A percentile compares a stretch with the other conserved stretches of the same genome.
Evolutionary conservation across 495 filamentous ascomycete species (phyloP).

Genomic region (Tuber calosporum): DNA sequence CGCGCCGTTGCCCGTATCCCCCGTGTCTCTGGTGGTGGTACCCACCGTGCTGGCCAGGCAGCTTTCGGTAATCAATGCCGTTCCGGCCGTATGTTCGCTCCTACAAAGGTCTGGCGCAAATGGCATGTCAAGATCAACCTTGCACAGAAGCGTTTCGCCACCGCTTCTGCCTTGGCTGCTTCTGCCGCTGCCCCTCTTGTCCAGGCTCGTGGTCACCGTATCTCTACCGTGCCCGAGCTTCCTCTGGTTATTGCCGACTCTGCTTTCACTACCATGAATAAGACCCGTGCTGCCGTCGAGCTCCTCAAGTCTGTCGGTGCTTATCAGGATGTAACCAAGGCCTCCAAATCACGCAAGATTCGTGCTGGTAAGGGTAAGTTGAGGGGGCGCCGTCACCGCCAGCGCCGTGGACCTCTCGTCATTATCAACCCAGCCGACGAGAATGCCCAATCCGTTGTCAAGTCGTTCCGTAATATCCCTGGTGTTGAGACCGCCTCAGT

Average conservation of each 20-base stretch:
- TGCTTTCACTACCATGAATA: slow-evolving; percentile 72
- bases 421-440: slow-evolving; percentile 92
- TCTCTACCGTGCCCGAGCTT: slow-evolving; percentile 86
- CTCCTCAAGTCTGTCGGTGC: slow-evolving; percentile 87
- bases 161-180: slow-evolving; percentile 90
- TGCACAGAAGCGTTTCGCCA: slow-evolving; percentile 95
- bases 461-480: slow-evolving; percentile 94
- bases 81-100: slow-evolving; percentile 99
- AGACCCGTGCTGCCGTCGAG: slow-evolving; percentile 79
- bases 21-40: slow-evolving; percentile 99
- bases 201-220: slow-evolving; percentile 91
- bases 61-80: slow-evolving; percentile 99
- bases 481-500: slow-evolving; percentile 96
- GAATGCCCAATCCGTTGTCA: slow-evolving; percentile 72
- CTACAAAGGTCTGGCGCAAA: slow-evolving; percentile 99
- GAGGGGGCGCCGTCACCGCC: slow-evolving; percentile 84
- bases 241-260: slow-evolving; percentile 89
- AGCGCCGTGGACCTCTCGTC: slow-evolving; percentile 92
- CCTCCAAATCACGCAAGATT: slow-evolving; percentile 84
- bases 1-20: slow-evolving; percentile 99
- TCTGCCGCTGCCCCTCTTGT: slow-evolving; percentile 90
- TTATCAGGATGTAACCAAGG: slow-evolving; percentile 83
- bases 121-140: slow-evolving; percentile 99
- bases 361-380: slow-evolving; percentile 98
- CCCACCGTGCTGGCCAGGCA: slow-evolving; percentile 98